Conservation (phyloP, 73 alveolate genomes). For the Blepharisma japonicum region DNA sequence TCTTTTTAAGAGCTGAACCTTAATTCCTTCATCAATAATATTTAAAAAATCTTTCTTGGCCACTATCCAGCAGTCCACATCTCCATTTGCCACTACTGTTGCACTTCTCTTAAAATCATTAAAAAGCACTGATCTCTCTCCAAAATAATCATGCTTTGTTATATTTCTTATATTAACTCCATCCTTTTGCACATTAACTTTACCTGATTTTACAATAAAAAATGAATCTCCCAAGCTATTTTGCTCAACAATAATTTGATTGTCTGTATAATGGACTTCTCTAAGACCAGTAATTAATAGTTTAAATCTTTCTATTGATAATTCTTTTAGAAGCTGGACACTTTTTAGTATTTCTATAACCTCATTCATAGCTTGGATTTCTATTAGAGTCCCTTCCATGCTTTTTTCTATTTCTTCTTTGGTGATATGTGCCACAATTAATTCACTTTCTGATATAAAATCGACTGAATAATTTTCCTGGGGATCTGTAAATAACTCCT, state of each 20-base stretch:
- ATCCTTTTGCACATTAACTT: neutral
- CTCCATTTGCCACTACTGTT: slow-evolving; percentile 32
- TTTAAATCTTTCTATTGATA: slow-evolving; percentile 39
- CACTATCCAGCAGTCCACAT: slow-evolving; percentile 26
- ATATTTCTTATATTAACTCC: slow-evolving; percentile 14
- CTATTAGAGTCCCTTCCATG: slow-evolving; percentile 8
- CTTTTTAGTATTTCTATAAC: slow-evolving; percentile 35
- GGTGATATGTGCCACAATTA: neutral
- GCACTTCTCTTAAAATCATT: slow-evolving; percentile 33
- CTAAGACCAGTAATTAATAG: slow-evolving; percentile 33
- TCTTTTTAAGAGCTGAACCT: neutral
- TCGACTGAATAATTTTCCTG: neutral
- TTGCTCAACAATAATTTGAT: slow-evolving; percentile 9
- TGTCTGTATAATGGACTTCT: slow-evolving; percentile 39
- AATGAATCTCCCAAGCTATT: slow-evolving; percentile 19
- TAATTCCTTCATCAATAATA: neutral
- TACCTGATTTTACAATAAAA: slow-evolving; percentile 24
- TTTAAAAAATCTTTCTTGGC: neutral
- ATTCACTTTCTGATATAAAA: neutral
- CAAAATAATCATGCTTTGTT: slow-evolving; percentile 24
- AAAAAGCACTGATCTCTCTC: slow-evolving; percentile 28
- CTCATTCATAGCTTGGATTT: slow-evolving; percentile 2
- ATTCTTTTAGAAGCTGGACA: slow-evolving; percentile 42
- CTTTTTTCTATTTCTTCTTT: slow-evolving; percentile 2
- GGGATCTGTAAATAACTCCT: neutral